phyloP scores from a whole-genome alignment of 2,329 filamentous ascomycete genomes.

The Lachnellula subtilissima region DNA sequence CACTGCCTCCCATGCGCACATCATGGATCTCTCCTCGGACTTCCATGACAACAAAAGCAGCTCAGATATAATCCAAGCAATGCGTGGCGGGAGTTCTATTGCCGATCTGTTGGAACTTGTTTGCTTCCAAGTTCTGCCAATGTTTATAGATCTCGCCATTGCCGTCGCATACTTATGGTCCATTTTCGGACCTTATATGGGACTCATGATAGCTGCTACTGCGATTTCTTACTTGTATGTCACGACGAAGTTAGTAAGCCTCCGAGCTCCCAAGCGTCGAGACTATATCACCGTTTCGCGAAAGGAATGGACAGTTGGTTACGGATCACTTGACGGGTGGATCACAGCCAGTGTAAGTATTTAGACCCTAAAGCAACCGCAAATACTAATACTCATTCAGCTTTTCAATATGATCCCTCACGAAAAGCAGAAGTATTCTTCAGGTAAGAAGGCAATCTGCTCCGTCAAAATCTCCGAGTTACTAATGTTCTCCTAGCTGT shows the following conservation, averaged over 20 bases:
- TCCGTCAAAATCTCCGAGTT: conserved; percentile 28
- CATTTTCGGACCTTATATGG: conserved; percentile 59
- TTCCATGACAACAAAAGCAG: conserved; percentile 64
- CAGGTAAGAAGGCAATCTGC: conserved; percentile 20
- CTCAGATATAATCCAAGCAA: conserved; percentile 58
- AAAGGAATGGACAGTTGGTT: conserved; percentile 35
- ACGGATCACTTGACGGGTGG: conserved; percentile 37
- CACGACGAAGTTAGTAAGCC: conserved; percentile 35
- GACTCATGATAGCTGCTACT: conserved; percentile 42
- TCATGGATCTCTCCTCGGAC: conserved; percentile 65
- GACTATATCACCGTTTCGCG: conserved; percentile 31
- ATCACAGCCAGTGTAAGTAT: conserved; percentile 34
- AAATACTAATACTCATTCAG: conserved; percentile 10
- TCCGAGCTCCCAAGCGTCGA: conserved; percentile 31
- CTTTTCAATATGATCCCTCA: conserved; percentile 53
- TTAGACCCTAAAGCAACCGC: not conserved
- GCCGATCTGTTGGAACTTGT: conserved; percentile 55
- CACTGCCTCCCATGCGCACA: conserved; percentile 58
- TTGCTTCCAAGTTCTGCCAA: conserved; percentile 56
- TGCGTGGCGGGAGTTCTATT: conserved; percentile 59
- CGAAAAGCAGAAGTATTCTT: conserved; percentile 46
- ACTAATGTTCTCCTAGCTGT: conserved; percentile 30
- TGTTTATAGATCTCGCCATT: conserved; percentile 55
- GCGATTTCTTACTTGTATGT: conserved; percentile 49
- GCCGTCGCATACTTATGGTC: conserved; percentile 57